Evolutionary conservation across 805 yeast genomes (phyloP).

Genomic region (Spathaspora arborariae): DNA sequence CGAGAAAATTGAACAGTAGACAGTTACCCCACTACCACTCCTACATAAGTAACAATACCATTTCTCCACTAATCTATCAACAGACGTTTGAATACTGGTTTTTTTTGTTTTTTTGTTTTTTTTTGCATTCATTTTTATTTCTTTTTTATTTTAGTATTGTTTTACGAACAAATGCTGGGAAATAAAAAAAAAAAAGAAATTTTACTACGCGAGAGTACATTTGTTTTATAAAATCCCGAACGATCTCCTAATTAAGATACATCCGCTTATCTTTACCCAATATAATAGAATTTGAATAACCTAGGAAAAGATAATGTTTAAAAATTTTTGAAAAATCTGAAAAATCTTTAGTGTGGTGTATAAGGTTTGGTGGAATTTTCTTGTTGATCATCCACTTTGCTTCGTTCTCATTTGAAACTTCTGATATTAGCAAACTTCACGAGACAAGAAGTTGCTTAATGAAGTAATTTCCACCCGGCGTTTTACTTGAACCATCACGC

Average conservation of each 20-base stretch:
- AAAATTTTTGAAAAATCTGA: neutral
- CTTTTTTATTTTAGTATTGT: neutral
- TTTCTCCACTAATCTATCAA: neutral
- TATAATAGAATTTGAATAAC: neutral
- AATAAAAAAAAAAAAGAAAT: neutral
- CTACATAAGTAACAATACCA: neutral
- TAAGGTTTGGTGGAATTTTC: too few species aligned
- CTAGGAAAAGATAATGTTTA: too few species aligned
- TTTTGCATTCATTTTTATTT: conserved; percentile 1
- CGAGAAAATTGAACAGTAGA: too few species aligned
- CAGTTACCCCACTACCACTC: neutral
- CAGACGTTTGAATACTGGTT: neutral
- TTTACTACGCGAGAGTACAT: neutral
- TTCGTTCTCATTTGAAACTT: too few species aligned
- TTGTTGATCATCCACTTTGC: too few species aligned
- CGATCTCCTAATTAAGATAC: neutral
- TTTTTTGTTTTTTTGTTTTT: neutral
- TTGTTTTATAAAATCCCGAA: neutral
- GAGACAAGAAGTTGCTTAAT: too few species aligned
- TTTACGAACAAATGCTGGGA: neutral
- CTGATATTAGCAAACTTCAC: too few species aligned
- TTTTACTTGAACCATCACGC: too few species aligned
- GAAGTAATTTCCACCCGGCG: too few species aligned
- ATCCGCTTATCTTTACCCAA: conserved; percentile 1
- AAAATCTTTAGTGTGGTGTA: too few species aligned